Conservation (phyloP, 2,329 filamentous ascomycete genomes). For the Nothopassalora personata region DNA sequence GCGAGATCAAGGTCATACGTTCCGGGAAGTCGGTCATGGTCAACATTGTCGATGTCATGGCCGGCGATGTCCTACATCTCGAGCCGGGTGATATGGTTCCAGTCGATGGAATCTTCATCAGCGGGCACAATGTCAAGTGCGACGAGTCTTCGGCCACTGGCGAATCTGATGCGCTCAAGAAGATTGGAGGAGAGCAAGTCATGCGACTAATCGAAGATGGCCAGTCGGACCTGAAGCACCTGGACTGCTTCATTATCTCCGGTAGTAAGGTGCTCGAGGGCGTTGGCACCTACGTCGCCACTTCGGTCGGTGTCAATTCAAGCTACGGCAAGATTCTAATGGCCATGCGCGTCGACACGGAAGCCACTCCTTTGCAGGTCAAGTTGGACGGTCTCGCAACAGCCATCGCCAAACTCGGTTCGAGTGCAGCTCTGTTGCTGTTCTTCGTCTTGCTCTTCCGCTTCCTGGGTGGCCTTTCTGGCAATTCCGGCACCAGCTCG, state of each 20-base stretch:
- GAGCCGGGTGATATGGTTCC: conserved; percentile 69
- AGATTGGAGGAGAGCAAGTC: conserved; percentile 60
- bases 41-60: conserved; percentile 64
- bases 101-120: conserved; percentile 64
- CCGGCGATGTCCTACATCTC: conserved; percentile 67
- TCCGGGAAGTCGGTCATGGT: conserved; percentile 66
- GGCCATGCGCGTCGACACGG: conserved; percentile 68
- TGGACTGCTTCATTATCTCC: conserved; percentile 82
- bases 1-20: conserved; percentile 66
- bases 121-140: conserved; percentile 62
- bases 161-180: conserved; percentile 67
- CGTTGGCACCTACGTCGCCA: conserved; percentile 69
- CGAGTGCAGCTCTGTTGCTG: conserved; percentile 68
- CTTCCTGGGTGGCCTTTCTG: conserved; percentile 65
- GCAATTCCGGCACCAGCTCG: conserved; percentile 52
- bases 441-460: conserved; percentile 83
- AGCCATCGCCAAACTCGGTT: conserved; percentile 71
- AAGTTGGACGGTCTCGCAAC: conserved; percentile 75
- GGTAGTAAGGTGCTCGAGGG: conserved; percentile 74
- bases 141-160: conserved; percentile 73
- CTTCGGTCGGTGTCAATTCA: conserved; percentile 68
- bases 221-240: conserved; percentile 57
- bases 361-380: conserved; percentile 71
- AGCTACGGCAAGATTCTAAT: conserved; percentile 73
- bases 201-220: conserved; percentile 56